Evolutionary conservation across 371 early-diverging fungal species (phyloP), one percentile per base, ranked within the genome.

Genomic region (Mucor indicus): DNA sequence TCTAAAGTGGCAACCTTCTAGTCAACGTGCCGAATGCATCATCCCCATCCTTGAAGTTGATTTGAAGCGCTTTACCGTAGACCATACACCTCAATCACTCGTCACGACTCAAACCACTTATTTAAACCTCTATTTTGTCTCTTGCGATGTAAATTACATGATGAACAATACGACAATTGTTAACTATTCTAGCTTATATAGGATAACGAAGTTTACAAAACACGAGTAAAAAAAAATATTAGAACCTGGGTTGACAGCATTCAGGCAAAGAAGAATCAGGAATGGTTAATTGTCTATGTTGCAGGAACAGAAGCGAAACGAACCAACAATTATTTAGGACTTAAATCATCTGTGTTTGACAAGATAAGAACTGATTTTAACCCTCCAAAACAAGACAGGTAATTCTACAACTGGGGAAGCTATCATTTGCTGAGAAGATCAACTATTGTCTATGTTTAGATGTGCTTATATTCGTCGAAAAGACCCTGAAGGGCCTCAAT

Each of bases 241-340:
- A 79, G 87, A 24, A 79, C 83, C 4, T 98, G 97, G 97, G 68
- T 91, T 8, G 84, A 85, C 41, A 63, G 79, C 9, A 83, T 91
- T 13, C 71, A 75, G 11, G 71, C 79, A 15, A 90, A 88, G 73
- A 90, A 89, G 72, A 87, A 86, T 49, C 92, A 93, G 64, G 95
- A 93, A 65, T 95, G 95, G 94, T 59, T 93, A 27, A 85, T 96
- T 46, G 88, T 95, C 4, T 89, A 93, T 64, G 78, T 95, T 7
- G 77, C 86, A 20, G 81, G 77, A 24, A 79, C 82, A n/a, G 87
- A 84, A 31, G 72, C 81, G 3, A 74, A 75, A 53, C 66, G 78
- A 39, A 56, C 75, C 15, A 69, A 80, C 31, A 85, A 78, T 53
- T 88, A 87, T 53, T 64, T 91, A 38, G 75, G 67, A 17, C 68